These are phyloP conservation scores for Zoysia pacifica DNA, from an alignment of 176 grass and related monocot species.

Conservation along the genomic window DNA sequence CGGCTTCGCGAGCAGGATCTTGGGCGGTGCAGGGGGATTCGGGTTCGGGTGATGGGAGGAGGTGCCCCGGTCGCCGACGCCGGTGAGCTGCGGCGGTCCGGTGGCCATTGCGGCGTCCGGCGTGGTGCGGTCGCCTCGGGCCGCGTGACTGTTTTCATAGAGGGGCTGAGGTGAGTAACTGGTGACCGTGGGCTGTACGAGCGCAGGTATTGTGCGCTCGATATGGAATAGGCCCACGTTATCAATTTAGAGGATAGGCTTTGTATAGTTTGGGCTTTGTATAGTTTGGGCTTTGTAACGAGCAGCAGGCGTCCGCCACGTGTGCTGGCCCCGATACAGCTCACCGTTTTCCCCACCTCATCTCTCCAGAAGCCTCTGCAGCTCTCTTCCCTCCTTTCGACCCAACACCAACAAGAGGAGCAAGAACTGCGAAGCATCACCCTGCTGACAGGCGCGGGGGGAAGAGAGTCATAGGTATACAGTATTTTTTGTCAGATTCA, in stretches of 20 bases:
- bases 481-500: neutral
- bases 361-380: constrained; percentile 22
- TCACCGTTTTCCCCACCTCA: neutral
- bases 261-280: too few relatives aligned
- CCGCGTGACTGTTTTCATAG: too few relatives aligned
- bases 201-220: neutral
- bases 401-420: neutral
- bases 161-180: too few relatives aligned
- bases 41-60: constrained; percentile 48
- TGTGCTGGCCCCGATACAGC: neutral
- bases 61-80: constrained; percentile 33
- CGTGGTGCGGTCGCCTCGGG: neutral
- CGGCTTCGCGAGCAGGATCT: constrained; percentile 91
- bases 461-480: neutral
- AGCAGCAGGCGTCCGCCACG: neutral
- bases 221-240: too few relatives aligned
- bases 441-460: neutral
- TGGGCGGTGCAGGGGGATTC: constrained; percentile 59
- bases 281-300: too few relatives aligned
- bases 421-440: neutral
- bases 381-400: neutral
- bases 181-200: neutral
- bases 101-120: constrained; percentile 45
- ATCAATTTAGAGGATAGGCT: too few relatives aligned
- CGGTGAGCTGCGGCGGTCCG: constrained; percentile 45